Conservation (phyloP, 352 stramenopile species). For the Phytophthora uliginosa region DNA sequence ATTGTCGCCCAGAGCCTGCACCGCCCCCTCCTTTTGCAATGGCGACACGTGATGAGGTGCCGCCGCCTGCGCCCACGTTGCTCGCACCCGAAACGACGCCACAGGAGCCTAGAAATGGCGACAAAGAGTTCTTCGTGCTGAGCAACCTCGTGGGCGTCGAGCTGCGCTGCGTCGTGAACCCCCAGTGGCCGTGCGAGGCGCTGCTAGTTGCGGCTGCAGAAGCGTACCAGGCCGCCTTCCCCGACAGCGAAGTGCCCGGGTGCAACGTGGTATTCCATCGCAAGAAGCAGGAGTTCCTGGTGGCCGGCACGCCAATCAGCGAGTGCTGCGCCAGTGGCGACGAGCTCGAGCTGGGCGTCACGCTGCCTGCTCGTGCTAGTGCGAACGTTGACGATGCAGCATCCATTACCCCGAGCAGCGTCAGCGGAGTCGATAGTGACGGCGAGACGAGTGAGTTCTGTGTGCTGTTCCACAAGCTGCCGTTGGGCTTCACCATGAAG, state of each 20-base stretch:
- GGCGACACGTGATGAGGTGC: slow-evolving; percentile 9
- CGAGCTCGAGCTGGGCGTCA: slow-evolving; percentile 73
- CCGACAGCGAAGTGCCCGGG: slow-evolving; percentile 75
- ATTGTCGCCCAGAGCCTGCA: background rate
- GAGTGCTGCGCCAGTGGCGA: slow-evolving; percentile 64
- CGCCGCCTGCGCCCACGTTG: slow-evolving; percentile 18
- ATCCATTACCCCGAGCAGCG: slow-evolving; percentile 30
- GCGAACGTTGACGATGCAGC: slow-evolving; percentile 1
- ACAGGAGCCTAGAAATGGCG: slow-evolving; percentile 20
- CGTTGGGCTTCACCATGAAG: slow-evolving; percentile 89
- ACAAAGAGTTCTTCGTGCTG: slow-evolving; percentile 52
- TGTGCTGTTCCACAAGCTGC: slow-evolving; percentile 87
- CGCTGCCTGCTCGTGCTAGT: slow-evolving; percentile 29
- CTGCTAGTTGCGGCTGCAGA: slow-evolving; percentile 73
- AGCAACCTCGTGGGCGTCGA: slow-evolving; percentile 60
- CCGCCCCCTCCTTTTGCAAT: slow-evolving; percentile 15
- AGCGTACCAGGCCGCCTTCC: slow-evolving; percentile 68
- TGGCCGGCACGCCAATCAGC: slow-evolving; percentile 56
- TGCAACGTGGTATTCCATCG: slow-evolving; percentile 82
- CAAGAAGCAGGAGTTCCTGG: slow-evolving; percentile 63
- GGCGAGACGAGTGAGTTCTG: slow-evolving; percentile 65
- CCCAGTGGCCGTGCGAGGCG: slow-evolving; percentile 73
- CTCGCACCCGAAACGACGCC: slow-evolving; percentile 22
- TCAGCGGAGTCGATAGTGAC: slow-evolving; percentile 39
- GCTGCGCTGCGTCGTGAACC: slow-evolving; percentile 67